Evolutionary conservation across 139 green algal genomes (phyloP).

Genomic region (Volvox africanus): DNA sequence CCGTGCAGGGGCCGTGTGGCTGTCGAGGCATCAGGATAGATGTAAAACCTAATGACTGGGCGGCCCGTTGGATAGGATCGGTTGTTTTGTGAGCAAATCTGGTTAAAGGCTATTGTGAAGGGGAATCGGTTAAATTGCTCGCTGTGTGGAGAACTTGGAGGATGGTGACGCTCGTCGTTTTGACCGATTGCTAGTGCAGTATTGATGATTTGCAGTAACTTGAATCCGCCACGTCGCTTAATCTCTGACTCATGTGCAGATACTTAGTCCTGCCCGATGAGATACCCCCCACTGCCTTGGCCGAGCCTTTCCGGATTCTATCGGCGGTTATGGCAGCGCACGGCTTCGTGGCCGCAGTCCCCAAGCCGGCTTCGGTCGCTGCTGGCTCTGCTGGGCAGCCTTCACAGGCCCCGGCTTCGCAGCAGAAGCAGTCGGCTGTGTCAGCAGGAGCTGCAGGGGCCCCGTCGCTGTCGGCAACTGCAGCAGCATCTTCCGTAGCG

Average conservation of each 20-base stretch:
- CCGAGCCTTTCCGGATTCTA: not conserved
- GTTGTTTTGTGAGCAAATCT: no score
- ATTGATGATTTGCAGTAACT: no score
- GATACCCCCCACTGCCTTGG: not conserved
- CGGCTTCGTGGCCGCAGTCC: not conserved
- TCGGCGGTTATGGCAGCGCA: constrained; percentile 12
- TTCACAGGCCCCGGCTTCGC: not conserved
- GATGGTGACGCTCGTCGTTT: no score
- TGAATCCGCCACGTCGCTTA: no score
- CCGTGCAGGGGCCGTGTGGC: no score
- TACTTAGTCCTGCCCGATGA: constrained; percentile 38
- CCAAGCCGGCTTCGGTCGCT: not conserved
- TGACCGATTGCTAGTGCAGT: no score
- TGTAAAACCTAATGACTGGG: no score
- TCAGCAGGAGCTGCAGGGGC: not conserved
- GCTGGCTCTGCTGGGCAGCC: not conserved
- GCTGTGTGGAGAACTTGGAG: no score
- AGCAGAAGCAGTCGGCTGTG: not conserved
- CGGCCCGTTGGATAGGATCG: no score
- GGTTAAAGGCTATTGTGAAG: no score
- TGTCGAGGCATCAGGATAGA: no score
- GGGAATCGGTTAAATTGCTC: no score
- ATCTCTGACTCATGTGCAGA: not conserved
- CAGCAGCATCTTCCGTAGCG: not conserved
- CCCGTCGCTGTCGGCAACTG: not conserved